A percentile compares a stretch with the other conserved stretches of the same genome.
phyloP scores from a whole-genome alignment of 2,329 filamentous ascomycete genomes.

The Talaromyces sp. region DNA sequence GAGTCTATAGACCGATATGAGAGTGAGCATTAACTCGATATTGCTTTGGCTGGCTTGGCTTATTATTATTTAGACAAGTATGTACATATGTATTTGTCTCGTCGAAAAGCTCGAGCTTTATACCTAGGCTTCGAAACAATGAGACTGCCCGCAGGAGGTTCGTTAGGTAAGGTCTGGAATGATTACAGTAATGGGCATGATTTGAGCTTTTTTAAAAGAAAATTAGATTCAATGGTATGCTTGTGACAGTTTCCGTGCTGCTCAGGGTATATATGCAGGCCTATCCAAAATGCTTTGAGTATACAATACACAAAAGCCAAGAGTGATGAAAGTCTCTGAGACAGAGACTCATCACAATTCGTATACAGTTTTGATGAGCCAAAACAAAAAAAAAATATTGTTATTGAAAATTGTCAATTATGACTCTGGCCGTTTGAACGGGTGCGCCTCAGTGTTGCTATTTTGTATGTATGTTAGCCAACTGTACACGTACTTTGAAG shows the following conservation, averaged over 20 bases:
- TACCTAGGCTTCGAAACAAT: too few species aligned
- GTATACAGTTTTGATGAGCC: neutral
- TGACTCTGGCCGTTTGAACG: slow-evolving; percentile 21
- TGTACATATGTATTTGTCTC: too few species aligned
- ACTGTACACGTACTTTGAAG: neutral
- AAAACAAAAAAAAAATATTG: neutral
- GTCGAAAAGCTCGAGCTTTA: too few species aligned
- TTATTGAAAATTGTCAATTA: neutral
- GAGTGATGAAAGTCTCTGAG: neutral
- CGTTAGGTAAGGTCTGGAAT: neutral
- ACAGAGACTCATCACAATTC: neutral
- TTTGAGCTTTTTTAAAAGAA: neutral
- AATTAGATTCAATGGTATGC: neutral
- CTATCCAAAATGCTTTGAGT: neutral
- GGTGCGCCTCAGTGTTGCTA: slow-evolving; percentile 33
- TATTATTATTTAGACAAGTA: too few species aligned
- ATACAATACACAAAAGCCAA: neutral
- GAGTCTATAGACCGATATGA: too few species aligned
- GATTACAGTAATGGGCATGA: neutral
- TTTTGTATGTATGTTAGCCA: slow-evolving; percentile 14
- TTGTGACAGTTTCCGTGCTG: neutral
- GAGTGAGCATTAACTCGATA: too few species aligned
- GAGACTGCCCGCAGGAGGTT: too few species aligned
- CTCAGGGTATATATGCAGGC: slow-evolving; percentile 1
- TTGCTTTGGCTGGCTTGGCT: too few species aligned